Percentiles rank a stretch among this genome's conserved stretches.
Conservation (phyloP, 1,284 basidiomycete species). For the Ganoderma lucidum region DNA sequence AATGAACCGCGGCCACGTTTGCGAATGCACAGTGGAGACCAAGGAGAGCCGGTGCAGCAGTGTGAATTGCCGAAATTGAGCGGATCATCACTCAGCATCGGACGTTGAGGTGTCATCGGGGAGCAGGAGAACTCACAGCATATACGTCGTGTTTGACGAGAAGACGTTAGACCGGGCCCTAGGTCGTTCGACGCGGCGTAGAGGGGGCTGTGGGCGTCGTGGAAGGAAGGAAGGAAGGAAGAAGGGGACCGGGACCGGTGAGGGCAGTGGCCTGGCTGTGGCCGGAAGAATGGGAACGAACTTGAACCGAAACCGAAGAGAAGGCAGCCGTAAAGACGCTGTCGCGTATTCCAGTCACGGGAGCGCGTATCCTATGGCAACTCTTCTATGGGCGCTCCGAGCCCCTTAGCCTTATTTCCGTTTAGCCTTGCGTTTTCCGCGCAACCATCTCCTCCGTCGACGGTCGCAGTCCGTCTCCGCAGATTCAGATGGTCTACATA, state of each 20-base stretch:
- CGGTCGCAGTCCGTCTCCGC: too few relatives aligned
- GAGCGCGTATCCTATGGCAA: slow-evolving; percentile 31
- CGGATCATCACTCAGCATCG: slow-evolving; percentile 11
- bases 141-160: slow-evolving; percentile 16
- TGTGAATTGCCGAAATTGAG: slow-evolving; percentile 12
- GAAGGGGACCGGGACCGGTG: slow-evolving; percentile 15
- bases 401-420: neutral
- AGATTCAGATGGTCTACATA: too few relatives aligned
- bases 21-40: neutral
- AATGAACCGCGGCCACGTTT: slow-evolving; percentile 4
- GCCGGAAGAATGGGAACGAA: slow-evolving; percentile 7
- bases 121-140: slow-evolving; percentile 27
- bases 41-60: neutral
- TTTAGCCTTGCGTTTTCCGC: neutral
- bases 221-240: slow-evolving; percentile 19
- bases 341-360: slow-evolving; percentile 30
- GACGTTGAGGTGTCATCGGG: neutral
- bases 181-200: slow-evolving; percentile 19
- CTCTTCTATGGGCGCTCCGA: slow-evolving; percentile 20
- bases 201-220: slow-evolving; percentile 20
- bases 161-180: slow-evolving; percentile 12
- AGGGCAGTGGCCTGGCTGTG: slow-evolving; percentile 9
- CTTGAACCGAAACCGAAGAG: slow-evolving; percentile 12
- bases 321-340: slow-evolving; percentile 29
- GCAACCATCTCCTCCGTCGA: too few relatives aligned